Conservation (phyloP, 2,329 filamentous ascomycete species). For the Alternaria longipes region DNA sequence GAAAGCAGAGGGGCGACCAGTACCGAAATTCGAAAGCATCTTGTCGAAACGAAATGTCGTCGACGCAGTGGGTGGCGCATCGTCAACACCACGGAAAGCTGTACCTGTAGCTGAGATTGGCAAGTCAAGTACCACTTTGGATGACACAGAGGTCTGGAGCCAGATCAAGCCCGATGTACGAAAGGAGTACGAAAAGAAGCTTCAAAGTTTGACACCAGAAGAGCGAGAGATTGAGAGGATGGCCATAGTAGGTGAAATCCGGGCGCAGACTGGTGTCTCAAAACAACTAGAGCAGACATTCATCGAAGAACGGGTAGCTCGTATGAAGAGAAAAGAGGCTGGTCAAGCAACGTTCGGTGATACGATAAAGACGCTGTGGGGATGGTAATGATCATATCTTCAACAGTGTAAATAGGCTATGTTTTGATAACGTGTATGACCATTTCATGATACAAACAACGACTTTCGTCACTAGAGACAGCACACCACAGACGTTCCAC, state of each 20-base stretch:
- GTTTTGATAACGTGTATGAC: conserved; percentile 18
- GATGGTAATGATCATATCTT: conserved; percentile 39
- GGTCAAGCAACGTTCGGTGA: conserved; percentile 51
- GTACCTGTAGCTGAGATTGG: conserved; percentile 12
- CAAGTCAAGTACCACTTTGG: background rate
- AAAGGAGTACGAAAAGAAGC: conserved; percentile 44
- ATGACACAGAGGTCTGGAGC: conserved; percentile 41
- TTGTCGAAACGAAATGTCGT: conserved; percentile 54
- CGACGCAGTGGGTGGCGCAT: conserved; percentile 33
- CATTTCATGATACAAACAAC: conserved; percentile 2
- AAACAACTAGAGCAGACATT: conserved; percentile 47
- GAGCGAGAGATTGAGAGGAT: conserved; percentile 48
- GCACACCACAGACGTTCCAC: background rate
- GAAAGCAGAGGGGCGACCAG: conserved; percentile 62
- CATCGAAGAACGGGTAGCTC: conserved; percentile 46
- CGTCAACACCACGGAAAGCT: conserved; percentile 18
- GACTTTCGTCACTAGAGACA: background rate
- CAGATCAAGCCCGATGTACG: conserved; percentile 43
- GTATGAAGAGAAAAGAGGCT: conserved; percentile 47
- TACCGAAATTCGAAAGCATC: conserved; percentile 68
- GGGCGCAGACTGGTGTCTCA: conserved; percentile 39
- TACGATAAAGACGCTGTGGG: conserved; percentile 50
- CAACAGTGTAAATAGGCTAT: conserved; percentile 9
- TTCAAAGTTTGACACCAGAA: conserved; percentile 39
- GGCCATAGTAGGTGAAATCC: conserved; percentile 48